A percentile compares a stretch with the other conserved stretches of the same genome.
These are phyloP conservation scores for Globisporangium paroecandrum DNA, from an alignment of 352 stramenopile genomes.

Conservation along the genomic window DNA sequence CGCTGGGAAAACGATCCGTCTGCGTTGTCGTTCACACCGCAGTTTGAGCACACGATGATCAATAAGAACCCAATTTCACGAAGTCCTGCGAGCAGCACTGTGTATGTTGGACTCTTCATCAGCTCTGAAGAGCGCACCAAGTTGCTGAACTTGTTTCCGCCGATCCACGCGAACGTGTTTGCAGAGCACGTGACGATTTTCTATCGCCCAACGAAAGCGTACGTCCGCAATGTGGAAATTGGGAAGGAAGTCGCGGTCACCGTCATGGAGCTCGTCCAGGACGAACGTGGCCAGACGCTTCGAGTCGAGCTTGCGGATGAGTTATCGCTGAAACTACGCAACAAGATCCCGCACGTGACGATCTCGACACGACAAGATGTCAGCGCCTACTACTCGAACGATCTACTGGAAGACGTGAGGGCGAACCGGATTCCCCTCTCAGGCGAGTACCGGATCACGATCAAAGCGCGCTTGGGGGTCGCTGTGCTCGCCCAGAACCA, in stretches of 20 bases:
- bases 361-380: constrained; percentile 45
- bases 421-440: constrained; percentile 24
- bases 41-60: constrained; percentile 44
- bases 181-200: constrained; percentile 69
- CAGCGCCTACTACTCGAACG: constrained; percentile 64
- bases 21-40: constrained; percentile 35
- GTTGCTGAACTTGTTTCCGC: constrained; percentile 29
- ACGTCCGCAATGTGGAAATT: constrained; percentile 41
- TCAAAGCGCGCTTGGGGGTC: constrained; percentile 30
- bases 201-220: constrained; percentile 55
- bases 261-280: constrained; percentile 38
- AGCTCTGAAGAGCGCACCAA: constrained; percentile 26
- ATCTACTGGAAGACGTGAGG: constrained; percentile 31
- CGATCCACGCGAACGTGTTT: constrained; percentile 34
- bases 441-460: constrained; percentile 12
- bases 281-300: constrained; percentile 42
- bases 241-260: constrained; percentile 33
- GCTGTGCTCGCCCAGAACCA: constrained; percentile 41
- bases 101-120: constrained; percentile 64
- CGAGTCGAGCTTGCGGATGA: constrained; percentile 40
- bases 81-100: constrained; percentile 25
- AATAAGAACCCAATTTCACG: constrained; percentile 48
- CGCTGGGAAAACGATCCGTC: constrained; percentile 51
- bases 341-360: constrained; percentile 65
- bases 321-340: constrained; percentile 36